These are phyloP conservation scores for Starmerella floris DNA, from an alignment of 805 yeast genomes.

Conservation along the genomic window DNA sequence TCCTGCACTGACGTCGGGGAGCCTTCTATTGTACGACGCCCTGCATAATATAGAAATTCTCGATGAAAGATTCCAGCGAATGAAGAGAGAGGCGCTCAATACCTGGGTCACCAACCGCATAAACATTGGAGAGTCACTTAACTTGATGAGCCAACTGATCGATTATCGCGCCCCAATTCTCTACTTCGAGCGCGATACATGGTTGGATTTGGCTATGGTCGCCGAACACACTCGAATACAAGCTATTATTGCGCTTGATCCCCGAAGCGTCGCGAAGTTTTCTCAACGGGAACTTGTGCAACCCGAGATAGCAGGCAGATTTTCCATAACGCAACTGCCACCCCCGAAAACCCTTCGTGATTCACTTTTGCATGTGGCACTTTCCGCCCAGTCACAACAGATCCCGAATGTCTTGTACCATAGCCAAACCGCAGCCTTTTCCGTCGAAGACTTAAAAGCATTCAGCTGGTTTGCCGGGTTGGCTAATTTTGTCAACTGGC, in stretches of 20 bases:
- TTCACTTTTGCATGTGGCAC: background rate
- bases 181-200: background rate
- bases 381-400: background rate
- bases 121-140: background rate
- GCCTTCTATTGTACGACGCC: constrained; percentile 1
- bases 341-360: background rate
- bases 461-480: constrained; percentile 12
- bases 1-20: constrained; percentile 8
- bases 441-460: constrained; percentile 5
- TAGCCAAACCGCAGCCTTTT: constrained; percentile 3
- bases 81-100: background rate
- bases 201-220: background rate
- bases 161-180: background rate
- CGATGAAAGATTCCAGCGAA: constrained; percentile 7
- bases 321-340: too few relatives aligned
- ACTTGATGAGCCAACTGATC: background rate
- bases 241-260: background rate
- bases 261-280: background rate
- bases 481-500: background rate
- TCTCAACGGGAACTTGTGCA: too few relatives aligned
- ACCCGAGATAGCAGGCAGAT: too few relatives aligned
- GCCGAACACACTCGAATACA: background rate
- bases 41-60: constrained; percentile 2
- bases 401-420: background rate
- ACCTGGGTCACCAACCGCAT: constrained; percentile 2